Evolutionary conservation across 2,329 filamentous ascomycete genomes (phyloP).

Genomic region (Lomentospora prolificans): DNA sequence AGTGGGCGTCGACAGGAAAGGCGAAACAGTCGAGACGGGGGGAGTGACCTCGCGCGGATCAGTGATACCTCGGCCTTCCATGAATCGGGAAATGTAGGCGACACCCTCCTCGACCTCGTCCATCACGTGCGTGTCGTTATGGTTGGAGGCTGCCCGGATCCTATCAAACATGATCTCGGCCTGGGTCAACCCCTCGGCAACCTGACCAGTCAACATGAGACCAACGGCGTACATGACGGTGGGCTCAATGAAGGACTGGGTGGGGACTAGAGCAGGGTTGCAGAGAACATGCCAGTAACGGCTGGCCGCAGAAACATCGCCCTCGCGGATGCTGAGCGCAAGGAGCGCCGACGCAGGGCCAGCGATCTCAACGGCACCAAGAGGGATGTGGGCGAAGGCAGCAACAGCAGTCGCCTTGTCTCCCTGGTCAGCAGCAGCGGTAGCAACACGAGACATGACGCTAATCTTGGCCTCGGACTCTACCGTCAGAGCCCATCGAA

Average conservation of each 20-base stretch:
- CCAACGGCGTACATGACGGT: constrained; percentile 85
- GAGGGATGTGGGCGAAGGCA: constrained; percentile 51
- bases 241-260: constrained; percentile 67
- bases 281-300: constrained; percentile 72
- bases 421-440: constrained; percentile 69
- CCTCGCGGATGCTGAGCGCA: constrained; percentile 75
- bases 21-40: constrained; percentile 12
- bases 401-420: constrained; percentile 57
- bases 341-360: constrained; percentile 69
- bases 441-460: constrained; percentile 65
- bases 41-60: constrained; percentile 40
- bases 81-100: constrained; percentile 55
- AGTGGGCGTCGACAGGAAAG: constrained; percentile 44
- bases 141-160: constrained; percentile 52
- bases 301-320: constrained; percentile 66
- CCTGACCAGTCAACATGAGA: constrained; percentile 74
- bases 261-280: constrained; percentile 48
- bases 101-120: constrained; percentile 84
- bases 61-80: constrained; percentile 43
- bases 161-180: constrained; percentile 80
- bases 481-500: constrained; percentile 60
- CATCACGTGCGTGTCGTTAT: constrained; percentile 40
- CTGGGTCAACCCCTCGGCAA: constrained; percentile 70
- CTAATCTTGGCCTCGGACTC: constrained; percentile 43
- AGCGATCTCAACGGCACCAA: constrained; percentile 37